Conservation (phyloP, 2,329 filamentous ascomycete species). For the Knufia fluminis region DNA sequence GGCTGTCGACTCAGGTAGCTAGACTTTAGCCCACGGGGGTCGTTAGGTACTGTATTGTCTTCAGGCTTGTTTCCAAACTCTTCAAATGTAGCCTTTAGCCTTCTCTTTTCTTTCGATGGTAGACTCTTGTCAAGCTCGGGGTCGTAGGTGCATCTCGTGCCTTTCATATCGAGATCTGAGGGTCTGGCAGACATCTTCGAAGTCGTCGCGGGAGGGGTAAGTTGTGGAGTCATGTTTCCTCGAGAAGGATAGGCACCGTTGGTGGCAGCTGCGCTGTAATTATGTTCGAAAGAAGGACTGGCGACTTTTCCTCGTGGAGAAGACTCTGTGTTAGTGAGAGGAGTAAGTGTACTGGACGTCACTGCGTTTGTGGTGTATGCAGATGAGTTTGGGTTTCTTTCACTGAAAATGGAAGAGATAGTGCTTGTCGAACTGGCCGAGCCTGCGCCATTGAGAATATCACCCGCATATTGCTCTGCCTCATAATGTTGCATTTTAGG, state of each 20-base stretch:
- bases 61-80: constrained; percentile 50
- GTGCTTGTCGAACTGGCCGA: constrained; percentile 66
- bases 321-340: constrained; percentile 57
- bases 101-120: constrained; percentile 46
- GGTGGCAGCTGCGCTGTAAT: constrained; percentile 25
- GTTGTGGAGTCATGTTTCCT: constrained; percentile 32
- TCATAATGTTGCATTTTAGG: constrained; percentile 23
- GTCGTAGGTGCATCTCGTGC: constrained; percentile 53
- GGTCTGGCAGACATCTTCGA: constrained; percentile 43
- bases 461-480: constrained; percentile 40
- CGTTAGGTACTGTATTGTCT: constrained; percentile 68
- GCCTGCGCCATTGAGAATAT: constrained; percentile 60
- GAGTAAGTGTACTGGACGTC: constrained; percentile 48
- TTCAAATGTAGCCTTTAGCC: constrained; percentile 42
- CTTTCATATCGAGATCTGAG: constrained; percentile 44
- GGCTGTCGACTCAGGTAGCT: constrained; percentile 52
- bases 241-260: constrained; percentile 19
- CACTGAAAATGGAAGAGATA: constrained; percentile 62
- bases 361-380: constrained; percentile 49
- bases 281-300: constrained; percentile 39
- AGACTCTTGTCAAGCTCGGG: constrained; percentile 52
- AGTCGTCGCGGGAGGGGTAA: constrained; percentile 32
- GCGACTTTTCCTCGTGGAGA: constrained; percentile 49
- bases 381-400: constrained; percentile 40
- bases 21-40: constrained; percentile 66